Percentiles rank a stretch among this genome's conserved stretches.
Evolutionary conservation across 345 rosid genomes (phyloP).

Genomic region (Euphorbia peplus): DNA sequence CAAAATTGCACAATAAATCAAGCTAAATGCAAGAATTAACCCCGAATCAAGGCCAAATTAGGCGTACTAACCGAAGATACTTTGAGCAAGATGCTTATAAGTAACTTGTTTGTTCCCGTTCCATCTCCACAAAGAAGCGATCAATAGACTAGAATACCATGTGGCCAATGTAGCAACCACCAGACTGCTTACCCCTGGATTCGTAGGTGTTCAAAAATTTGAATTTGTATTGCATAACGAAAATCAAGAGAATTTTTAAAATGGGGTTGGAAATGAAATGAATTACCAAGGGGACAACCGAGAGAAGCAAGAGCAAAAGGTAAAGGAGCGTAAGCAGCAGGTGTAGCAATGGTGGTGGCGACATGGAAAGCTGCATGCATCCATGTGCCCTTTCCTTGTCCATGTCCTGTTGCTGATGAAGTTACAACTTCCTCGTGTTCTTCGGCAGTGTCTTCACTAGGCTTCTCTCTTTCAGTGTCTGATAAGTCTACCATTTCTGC

Average conservation of each 20-base stretch:
- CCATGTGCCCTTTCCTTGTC: slow-evolving; percentile 45
- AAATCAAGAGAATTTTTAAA: not conserved
- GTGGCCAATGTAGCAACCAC: slow-evolving; percentile 48
- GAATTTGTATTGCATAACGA: not conserved
- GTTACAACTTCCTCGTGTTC: not conserved
- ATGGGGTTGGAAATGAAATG: not conserved
- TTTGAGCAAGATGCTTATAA: slow-evolving; percentile 43
- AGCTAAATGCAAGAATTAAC: not conserved
- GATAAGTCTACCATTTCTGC: not conserved
- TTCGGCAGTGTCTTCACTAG: not conserved
- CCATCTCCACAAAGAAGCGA: slow-evolving; percentile 53
- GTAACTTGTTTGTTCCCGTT: slow-evolving; percentile 48
- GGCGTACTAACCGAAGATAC: slow-evolving; percentile 48
- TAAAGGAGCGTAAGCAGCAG: slow-evolving; percentile 55
- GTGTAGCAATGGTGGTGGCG: slow-evolving; percentile 55
- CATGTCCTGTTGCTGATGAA: slow-evolving; percentile 8
- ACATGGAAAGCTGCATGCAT: slow-evolving; percentile 57
- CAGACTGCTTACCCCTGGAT: slow-evolving; percentile 45
- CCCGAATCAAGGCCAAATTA: too few relatives aligned
- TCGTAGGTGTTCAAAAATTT: not conserved
- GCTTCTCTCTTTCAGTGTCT: not conserved
- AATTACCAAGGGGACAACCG: slow-evolving; percentile 49
- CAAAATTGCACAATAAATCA: not conserved
- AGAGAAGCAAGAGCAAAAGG: slow-evolving; percentile 60
- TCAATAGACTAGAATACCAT: slow-evolving; percentile 45